Conservation (phyloP, 2,329 filamentous ascomycete species). For the Nigrograna mackinnonii region DNA sequence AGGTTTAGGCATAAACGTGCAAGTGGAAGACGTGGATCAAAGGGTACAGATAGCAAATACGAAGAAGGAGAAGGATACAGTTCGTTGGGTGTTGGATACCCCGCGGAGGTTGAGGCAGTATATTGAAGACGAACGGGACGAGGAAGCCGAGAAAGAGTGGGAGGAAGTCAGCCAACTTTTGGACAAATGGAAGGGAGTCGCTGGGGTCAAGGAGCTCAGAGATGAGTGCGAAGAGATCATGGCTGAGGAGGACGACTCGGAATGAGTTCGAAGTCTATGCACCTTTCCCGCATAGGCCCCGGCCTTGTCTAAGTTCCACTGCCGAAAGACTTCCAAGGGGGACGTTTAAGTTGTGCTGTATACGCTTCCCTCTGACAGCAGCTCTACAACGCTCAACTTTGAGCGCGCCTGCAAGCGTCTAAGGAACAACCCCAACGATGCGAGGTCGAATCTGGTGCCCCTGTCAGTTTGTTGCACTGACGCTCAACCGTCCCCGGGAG, state of each 20-base stretch:
- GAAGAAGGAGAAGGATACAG: slow-evolving; percentile 57
- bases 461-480: too few species aligned
- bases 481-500: too few species aligned
- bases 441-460: too few species aligned
- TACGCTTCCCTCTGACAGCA: too few species aligned
- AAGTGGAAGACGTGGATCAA: slow-evolving; percentile 16
- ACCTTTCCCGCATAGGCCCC: too few species aligned
- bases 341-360: too few species aligned
- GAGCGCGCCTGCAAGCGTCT: too few species aligned
- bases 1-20: slow-evolving; percentile 24
- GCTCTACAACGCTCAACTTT: too few species aligned
- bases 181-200: slow-evolving; percentile 48
- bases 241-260: slow-evolving; percentile 17
- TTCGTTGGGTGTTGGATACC: slow-evolving; percentile 64
- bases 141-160: slow-evolving; percentile 63
- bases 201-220: slow-evolving; percentile 46
- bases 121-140: slow-evolving; percentile 61
- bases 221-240: slow-evolving; percentile 40
- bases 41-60: slow-evolving; percentile 46
- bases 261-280: too few species aligned
- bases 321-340: too few species aligned
- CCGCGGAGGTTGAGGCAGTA: slow-evolving; percentile 63
- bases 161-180: slow-evolving; percentile 43
- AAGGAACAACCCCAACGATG: too few species aligned
- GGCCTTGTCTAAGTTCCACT: too few species aligned